These are phyloP conservation scores for Zasmidium angulare DNA, from an alignment of 2,329 filamentous ascomycete genomes.

Conservation along the genomic window DNA sequence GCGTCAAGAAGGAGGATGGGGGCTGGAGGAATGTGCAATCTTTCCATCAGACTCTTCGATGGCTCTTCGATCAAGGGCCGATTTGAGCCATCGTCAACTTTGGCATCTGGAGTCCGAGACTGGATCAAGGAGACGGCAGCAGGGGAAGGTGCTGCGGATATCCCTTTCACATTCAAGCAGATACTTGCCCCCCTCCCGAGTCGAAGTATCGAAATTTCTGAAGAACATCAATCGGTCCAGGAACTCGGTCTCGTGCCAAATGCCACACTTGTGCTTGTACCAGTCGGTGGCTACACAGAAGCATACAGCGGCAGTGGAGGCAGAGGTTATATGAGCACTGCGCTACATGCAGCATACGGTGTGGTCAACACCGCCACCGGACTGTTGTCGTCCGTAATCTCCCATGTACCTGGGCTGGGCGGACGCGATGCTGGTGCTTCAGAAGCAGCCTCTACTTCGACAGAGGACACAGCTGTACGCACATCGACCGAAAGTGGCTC, in stretches of 20 bases:
- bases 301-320: conserved; percentile 52
- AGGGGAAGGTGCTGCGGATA: conserved; percentile 38
- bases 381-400: conserved; percentile 17
- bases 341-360: conserved; percentile 22
- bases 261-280: conserved; percentile 79
- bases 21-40: conserved; percentile 30
- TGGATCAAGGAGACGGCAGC: conserved; percentile 69
- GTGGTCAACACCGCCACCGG: conserved; percentile 22
- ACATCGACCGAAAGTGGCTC: conserved; percentile 1
- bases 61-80: conserved; percentile 73
- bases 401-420: conserved; percentile 24
- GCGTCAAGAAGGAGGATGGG: conserved; percentile 19
- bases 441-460: neutral
- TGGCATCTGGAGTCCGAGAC: conserved; percentile 65
- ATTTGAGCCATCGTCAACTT: conserved; percentile 62
- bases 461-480: neutral
- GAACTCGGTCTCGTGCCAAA: conserved; percentile 74
- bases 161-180: conserved; percentile 79
- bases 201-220: conserved; percentile 68
- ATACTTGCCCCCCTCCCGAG: conserved; percentile 77
- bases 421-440: conserved; percentile 18
- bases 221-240: conserved; percentile 68
- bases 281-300: conserved; percentile 61
- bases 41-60: conserved; percentile 82
- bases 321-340: conserved; percentile 24